Percentiles rank a stretch among this genome's conserved stretches.
phyloP scores from a whole-genome alignment of 345 rosid genomes.

The Salix suchowensis region DNA sequence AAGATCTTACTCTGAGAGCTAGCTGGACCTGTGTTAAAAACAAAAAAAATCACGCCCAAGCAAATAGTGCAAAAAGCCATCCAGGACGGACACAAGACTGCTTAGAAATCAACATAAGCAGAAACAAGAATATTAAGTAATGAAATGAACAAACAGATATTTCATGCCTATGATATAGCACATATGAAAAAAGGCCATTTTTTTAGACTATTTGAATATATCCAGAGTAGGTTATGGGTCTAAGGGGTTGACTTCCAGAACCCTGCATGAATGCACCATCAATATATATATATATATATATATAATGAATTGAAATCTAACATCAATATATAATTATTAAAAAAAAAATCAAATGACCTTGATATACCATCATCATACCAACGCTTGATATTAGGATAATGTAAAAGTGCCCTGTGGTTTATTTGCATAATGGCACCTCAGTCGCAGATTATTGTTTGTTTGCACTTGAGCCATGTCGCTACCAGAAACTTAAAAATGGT shows the following conservation, averaged over 20 bases:
- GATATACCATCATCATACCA: not conserved
- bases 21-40: conserved; percentile 56
- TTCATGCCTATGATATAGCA: not conserved
- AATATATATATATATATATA: not conserved
- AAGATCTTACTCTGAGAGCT: conserved; percentile 47
- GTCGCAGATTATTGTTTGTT: not conserved
- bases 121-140: not conserved
- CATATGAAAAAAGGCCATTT: not conserved
- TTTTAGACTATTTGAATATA: not conserved
- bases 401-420: not conserved
- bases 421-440: not conserved
- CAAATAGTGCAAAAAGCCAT: not conserved
- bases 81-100: not conserved
- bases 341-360: not conserved
- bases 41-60: not conserved
- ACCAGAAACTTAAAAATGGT: not conserved
- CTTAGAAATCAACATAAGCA: not conserved
- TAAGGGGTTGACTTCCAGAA: not conserved
- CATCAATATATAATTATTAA: not conserved
- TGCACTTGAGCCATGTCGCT: not conserved
- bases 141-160: not conserved
- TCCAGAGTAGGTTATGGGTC: not conserved
- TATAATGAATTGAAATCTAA: no score
- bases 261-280: not conserved
- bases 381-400: not conserved